These are phyloP conservation scores for Ceratobasidium sp. DNA, from an alignment of 1,284 basidiomycete genomes.

Conservation along the genomic window DNA sequence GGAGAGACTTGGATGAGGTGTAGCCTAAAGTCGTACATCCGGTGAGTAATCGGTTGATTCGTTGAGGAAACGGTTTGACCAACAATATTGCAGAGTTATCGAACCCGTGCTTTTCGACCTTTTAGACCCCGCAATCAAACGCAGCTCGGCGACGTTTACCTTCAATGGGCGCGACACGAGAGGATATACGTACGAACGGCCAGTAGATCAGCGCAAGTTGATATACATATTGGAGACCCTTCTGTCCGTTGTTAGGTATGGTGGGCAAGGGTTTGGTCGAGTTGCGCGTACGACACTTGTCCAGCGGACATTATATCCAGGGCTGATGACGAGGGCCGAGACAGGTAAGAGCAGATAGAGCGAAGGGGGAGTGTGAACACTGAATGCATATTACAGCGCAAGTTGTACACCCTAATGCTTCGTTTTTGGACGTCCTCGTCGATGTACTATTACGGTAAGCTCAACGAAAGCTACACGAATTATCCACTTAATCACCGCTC, in stretches of 20 bases:
- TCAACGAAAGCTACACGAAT: not conserved
- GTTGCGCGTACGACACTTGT: slow-evolving; percentile 72
- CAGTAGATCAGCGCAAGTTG: slow-evolving; percentile 82
- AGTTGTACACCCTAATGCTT: slow-evolving; percentile 67
- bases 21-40: slow-evolving; percentile 88
- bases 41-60: slow-evolving; percentile 64
- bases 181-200: slow-evolving; percentile 75
- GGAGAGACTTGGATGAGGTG: slow-evolving; percentile 97
- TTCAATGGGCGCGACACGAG: slow-evolving; percentile 76
- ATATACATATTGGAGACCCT: slow-evolving; percentile 82
- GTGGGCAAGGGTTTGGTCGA: slow-evolving; percentile 87
- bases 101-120: slow-evolving; percentile 89
- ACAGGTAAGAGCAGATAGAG: slow-evolving; percentile 60
- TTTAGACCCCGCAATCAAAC: slow-evolving; percentile 75
- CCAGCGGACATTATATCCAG: slow-evolving; percentile 71
- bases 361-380: not conserved
- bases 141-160: slow-evolving; percentile 65
- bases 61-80: not conserved
- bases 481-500: not conserved
- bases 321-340: slow-evolving; percentile 71
- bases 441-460: slow-evolving; percentile 76
- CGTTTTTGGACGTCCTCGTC: slow-evolving; percentile 81
- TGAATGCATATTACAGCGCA: slow-evolving; percentile 61
- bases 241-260: slow-evolving; percentile 83
- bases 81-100: slow-evolving; percentile 70